phyloP scores from a whole-genome alignment of 176 grass and related monocot species.

The Phoenix dactylifera region DNA sequence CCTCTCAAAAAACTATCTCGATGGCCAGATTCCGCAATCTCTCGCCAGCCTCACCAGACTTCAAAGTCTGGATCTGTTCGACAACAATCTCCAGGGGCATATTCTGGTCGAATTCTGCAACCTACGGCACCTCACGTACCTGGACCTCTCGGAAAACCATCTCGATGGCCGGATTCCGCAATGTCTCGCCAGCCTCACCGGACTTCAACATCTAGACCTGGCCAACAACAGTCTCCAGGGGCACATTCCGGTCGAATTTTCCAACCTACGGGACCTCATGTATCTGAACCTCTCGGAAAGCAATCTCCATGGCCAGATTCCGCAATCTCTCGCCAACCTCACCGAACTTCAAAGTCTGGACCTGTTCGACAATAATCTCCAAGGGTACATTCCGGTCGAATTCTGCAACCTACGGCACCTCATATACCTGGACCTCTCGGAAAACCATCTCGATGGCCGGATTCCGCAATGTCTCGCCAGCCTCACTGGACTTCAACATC shows the following conservation, averaged over 20 bases:
- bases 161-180: slow-evolving; percentile 34
- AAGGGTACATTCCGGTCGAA: slow-evolving; percentile 23
- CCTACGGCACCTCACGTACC: too few species aligned
- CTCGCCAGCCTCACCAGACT: slow-evolving; percentile 5
- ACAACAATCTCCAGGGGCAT: too few species aligned
- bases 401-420: slow-evolving; percentile 33
- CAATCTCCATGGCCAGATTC: too few species aligned
- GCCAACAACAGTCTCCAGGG: too few species aligned
- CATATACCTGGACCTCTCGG: not conserved
- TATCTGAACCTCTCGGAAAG: too few species aligned
- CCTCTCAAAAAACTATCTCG: slow-evolving; percentile 34
- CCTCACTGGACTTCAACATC: slow-evolving; percentile 1
- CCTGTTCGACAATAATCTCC: slow-evolving; percentile 36
- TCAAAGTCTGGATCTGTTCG: too few species aligned
- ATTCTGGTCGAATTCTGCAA: too few species aligned
- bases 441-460: slow-evolving; percentile 29
- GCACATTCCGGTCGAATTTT: too few species aligned
- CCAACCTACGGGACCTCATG: too few species aligned
- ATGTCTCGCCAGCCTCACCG: slow-evolving; percentile 16
- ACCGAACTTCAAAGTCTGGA: slow-evolving; percentile 29
- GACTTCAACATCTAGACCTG: too few species aligned
- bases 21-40: slow-evolving; percentile 33
- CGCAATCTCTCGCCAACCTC: slow-evolving; percentile 26
- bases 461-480: slow-evolving; percentile 39
- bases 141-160: slow-evolving; percentile 22